phyloP scores from a whole-genome alignment of 306 rosid species.

The Nissolia schottii region DNA sequence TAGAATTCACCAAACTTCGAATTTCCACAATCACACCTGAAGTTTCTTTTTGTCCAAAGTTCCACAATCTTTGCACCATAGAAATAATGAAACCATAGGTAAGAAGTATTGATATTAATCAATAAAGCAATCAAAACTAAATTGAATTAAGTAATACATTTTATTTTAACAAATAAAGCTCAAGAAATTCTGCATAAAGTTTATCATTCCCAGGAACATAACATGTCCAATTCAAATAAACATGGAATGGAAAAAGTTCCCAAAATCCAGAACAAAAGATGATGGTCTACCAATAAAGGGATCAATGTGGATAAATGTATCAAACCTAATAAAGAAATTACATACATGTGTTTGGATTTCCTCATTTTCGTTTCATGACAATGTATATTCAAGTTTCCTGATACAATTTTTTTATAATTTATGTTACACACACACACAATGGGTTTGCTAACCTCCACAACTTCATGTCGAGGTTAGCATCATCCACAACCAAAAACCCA shows the following conservation, averaged over 20 bases:
- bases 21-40: constrained; percentile 97
- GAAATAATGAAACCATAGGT: constrained; percentile 18
- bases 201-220: neutral
- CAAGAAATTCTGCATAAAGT: neutral
- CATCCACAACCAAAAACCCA: too few relatives aligned
- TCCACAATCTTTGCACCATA: constrained; percentile 69
- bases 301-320: neutral
- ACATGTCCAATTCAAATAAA: neutral
- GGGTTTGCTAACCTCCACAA: too few relatives aligned
- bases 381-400: neutral
- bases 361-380: neutral
- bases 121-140: constrained; percentile 2
- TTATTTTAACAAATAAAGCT: neutral
- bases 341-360: neutral
- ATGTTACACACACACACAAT: too few relatives aligned
- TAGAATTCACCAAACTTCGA: constrained; percentile 84
- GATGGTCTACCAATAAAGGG: neutral
- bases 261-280: neutral
- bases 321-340: neutral
- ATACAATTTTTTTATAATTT: neutral
- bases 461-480: too few relatives aligned
- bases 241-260: neutral
- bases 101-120: neutral
- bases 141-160: neutral
- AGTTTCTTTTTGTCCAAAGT: constrained; percentile 95